Evolutionary conservation across 805 yeast genomes (phyloP), one percentile per base, ranked within the genome.

Genomic region (Cyberlindnera galapagoensis): DNA sequence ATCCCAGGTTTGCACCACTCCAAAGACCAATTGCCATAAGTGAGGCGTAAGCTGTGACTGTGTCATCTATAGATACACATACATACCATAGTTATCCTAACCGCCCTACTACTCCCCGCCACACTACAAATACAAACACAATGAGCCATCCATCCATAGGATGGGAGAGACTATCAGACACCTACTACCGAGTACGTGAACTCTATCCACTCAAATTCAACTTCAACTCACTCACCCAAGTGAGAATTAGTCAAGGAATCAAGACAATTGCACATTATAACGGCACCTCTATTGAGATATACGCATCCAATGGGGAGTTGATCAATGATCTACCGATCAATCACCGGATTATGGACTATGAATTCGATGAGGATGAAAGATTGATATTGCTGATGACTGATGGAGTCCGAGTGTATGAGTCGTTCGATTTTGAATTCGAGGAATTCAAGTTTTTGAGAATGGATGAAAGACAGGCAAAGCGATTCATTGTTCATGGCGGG

Each of bases 151-250:
- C 47, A 1, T 40, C 44, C 7, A 24, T 38, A 3, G 44, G 44
- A 8, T 43, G 47, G 47, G 43, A 40, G 16, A 33, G 47, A 3
- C 36, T 43, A 10, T 18, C 34, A 9, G 47, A 43, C 28, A 44
- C 40, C 13, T 43, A 39, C 25, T 43, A 43, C 31, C 35, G 47
- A 13, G 18, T 33, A 3, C 22, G 42, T 3, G 47, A 43, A 14
- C 35, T 43, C 9, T 43, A 37, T 25, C 4, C 37, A n/a, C 34
- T 36, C 12, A 9, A 27, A 10, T 38, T n/a, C n/a, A n/a, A n/a
- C n/a, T n/a, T n/a, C n/a, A n/a, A n/a, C n/a, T n/a, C n/a, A n/a
- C n/a, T n/a, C n/a, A n/a, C n/a, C n/a, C n/a, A n/a, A n/a, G n/a
- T n/a, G n/a, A n/a, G n/a, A n/a, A n/a, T n/a, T n/a, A n/a, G n/a